Conservation (phyloP, 331 rosid species). For the Pyracantha coccinea region DNA sequence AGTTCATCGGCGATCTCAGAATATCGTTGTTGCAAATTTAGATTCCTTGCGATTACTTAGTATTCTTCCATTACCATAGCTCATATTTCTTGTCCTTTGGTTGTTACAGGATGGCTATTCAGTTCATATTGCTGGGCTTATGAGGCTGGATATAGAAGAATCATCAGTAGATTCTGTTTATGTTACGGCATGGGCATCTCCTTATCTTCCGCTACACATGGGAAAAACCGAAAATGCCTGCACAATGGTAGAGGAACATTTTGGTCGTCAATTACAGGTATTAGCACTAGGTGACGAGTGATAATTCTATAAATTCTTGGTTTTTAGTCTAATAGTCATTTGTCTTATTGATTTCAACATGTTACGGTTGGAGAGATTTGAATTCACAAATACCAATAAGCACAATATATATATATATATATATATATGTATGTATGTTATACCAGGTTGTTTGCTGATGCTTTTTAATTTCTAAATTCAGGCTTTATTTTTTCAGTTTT, state of each 20-base stretch:
- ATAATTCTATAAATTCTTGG: background rate
- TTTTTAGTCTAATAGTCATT: too few species aligned
- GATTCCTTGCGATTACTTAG: background rate
- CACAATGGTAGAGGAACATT: constrained; percentile 62
- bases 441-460: too few species aligned
- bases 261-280: constrained; percentile 95
- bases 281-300: constrained; percentile 8
- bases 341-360: too few species aligned
- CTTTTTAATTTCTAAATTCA: too few species aligned
- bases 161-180: constrained; percentile 57
- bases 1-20: background rate
- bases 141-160: constrained; percentile 90
- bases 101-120: constrained; percentile 74
- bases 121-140: constrained; percentile 83
- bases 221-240: constrained; percentile 73
- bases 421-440: too few species aligned
- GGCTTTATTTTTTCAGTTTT: too few species aligned
- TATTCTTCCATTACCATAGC: background rate
- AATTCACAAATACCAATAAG: too few species aligned
- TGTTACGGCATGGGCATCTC: constrained; percentile 89
- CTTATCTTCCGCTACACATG: constrained; percentile 90
- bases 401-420: too few species aligned
- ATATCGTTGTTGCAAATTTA: background rate
- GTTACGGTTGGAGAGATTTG: too few species aligned
- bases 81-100: constrained; percentile 8